phyloP scores from a whole-genome alignment of 129 eudicot species.

The Escallonia herrerae region DNA sequence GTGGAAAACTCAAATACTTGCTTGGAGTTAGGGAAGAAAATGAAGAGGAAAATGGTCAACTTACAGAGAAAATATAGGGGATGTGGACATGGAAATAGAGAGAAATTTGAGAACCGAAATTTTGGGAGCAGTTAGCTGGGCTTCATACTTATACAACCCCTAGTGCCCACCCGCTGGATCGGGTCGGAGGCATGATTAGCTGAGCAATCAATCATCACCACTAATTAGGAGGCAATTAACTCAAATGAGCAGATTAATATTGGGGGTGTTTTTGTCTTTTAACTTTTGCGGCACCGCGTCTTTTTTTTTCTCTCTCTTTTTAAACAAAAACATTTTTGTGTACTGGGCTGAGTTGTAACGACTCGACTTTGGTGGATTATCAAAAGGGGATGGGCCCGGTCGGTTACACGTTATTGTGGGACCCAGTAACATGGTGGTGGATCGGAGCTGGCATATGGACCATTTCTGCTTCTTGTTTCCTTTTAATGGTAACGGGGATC shows the following conservation, averaged over 20 bases:
- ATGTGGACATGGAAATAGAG: neutral
- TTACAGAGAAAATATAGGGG: neutral
- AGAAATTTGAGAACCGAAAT: neutral
- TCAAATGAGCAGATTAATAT: neutral
- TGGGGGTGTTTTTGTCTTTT: neutral
- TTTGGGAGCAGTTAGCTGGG: neutral
- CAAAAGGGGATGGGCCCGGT: neutral
- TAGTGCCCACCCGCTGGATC: neutral
- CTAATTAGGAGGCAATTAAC: neutral
- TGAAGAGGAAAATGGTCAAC: neutral
- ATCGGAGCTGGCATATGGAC: neutral
- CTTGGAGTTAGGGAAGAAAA: neutral
- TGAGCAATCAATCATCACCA: neutral
- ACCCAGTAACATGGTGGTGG: neutral
- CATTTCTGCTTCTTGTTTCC: too few species aligned
- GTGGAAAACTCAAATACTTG: neutral
- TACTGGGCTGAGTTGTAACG: constrained; percentile 1
- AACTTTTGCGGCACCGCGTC: neutral
- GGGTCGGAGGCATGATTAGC: neutral
- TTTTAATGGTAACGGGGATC: too few species aligned
- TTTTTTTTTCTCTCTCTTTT: too few species aligned
- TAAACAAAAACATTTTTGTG: neutral
- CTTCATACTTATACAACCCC: neutral
- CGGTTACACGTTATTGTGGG: neutral
- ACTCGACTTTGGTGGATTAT: neutral